phyloP scores from a whole-genome alignment of 495 filamentous ascomycete genomes.

The Aspergillus cristatus region DNA sequence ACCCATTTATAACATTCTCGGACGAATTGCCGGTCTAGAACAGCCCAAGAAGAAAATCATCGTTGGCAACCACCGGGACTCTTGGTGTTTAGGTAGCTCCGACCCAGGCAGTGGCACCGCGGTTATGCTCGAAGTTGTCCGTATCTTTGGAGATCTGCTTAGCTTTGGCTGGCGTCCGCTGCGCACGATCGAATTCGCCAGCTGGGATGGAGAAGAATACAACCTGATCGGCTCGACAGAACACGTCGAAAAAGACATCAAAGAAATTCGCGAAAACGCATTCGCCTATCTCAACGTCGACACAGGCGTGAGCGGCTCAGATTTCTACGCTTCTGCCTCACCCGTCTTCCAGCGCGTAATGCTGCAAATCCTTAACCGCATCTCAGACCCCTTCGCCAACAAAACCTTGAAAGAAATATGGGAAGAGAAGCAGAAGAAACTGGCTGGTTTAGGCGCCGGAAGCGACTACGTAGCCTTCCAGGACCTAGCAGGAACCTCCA shows the following conservation, averaged over 20 bases:
- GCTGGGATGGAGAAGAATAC: constrained; percentile 91
- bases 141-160: constrained; percentile 68
- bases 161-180: constrained; percentile 79
- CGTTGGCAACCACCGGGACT: constrained; percentile 88
- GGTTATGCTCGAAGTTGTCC: constrained; percentile 77
- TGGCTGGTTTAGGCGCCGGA: constrained; percentile 64
- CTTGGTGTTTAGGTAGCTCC: constrained; percentile 82
- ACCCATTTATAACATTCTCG: constrained; percentile 85
- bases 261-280: constrained; percentile 48
- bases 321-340: constrained; percentile 67
- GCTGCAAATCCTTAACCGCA: constrained; percentile 59
- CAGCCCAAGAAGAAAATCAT: constrained; percentile 78
- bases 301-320: constrained; percentile 63
- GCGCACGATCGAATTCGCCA: constrained; percentile 86
- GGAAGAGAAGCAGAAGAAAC: constrained; percentile 50
- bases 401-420: constrained; percentile 66
- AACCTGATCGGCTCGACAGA: constrained; percentile 94
- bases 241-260: constrained; percentile 67
- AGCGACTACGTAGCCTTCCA: constrained; percentile 91
- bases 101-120: constrained; percentile 87
- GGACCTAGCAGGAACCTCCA: constrained; percentile 84
- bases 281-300: constrained; percentile 92
- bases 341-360: constrained; percentile 69
- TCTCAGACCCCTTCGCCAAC: constrained; percentile 63
- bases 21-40: constrained; percentile 71